Percentiles rank a stretch among this genome's conserved stretches.
Conservation (phyloP, 1,284 basidiomycete species). For the Tylopilus sp. region DNA sequence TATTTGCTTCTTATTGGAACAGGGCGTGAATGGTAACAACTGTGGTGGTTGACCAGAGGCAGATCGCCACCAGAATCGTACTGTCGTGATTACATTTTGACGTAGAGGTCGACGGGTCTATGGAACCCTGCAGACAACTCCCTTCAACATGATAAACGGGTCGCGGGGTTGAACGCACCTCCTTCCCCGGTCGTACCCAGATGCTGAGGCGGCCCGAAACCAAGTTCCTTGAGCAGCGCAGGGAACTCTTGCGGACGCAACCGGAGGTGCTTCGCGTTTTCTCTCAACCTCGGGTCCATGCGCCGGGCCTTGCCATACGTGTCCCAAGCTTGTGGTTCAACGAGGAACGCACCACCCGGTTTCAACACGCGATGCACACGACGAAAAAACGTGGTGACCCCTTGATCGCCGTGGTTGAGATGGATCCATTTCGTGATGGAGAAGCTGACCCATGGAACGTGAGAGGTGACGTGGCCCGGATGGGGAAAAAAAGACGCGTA, state of each 20-base stretch:
- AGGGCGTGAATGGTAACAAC: too few species aligned
- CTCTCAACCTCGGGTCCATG: slow-evolving; percentile 60
- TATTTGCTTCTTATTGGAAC: background rate
- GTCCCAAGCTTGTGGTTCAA: slow-evolving; percentile 81
- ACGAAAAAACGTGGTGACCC: slow-evolving; percentile 60
- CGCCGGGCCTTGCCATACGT: slow-evolving; percentile 73
- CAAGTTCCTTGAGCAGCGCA: slow-evolving; percentile 52
- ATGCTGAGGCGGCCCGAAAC: slow-evolving; percentile 54
- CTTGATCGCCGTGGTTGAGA: slow-evolving; percentile 71
- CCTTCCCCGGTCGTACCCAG: slow-evolving; percentile 58
- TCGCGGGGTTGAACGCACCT: slow-evolving; percentile 39
- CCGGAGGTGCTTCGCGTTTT: slow-evolving; percentile 52
- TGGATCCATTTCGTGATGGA: slow-evolving; percentile 88
- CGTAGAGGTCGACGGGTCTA: slow-evolving; percentile 50
- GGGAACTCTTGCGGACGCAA: slow-evolving; percentile 65
- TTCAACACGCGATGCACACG: slow-evolving; percentile 57
- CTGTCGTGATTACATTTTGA: slow-evolving; percentile 29
- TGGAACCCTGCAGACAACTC: slow-evolving; percentile 43
- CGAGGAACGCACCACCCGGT: slow-evolving; percentile 59
- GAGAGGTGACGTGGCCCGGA: background rate
- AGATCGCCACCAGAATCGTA: too few species aligned
- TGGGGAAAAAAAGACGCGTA: slow-evolving; percentile 36
- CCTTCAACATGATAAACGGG: background rate
- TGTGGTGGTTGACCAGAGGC: too few species aligned
- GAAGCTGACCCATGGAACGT: slow-evolving; percentile 48